phyloP scores from a whole-genome alignment of 129 eudicot species.

The Oenanthe sinensis region DNA sequence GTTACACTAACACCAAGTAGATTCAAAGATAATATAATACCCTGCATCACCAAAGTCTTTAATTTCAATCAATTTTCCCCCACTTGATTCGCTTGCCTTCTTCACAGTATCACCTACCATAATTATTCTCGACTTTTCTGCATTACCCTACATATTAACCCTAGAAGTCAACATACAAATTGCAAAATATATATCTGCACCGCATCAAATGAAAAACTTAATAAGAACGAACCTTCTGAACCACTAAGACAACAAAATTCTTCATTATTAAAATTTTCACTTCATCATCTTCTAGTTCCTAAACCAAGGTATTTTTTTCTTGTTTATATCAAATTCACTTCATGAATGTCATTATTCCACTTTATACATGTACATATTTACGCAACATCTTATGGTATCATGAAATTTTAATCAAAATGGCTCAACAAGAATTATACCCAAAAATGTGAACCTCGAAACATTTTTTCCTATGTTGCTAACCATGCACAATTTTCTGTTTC shows the following conservation, averaged over 20 bases:
- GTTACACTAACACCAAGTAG: not conserved
- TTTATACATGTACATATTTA: not conserved
- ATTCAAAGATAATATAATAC: conserved; percentile 30
- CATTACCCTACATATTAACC: conserved; percentile 67
- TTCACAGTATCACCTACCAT: conserved; percentile 98
- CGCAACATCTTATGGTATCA: not conserved
- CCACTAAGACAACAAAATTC: not conserved
- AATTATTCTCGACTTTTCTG: conserved; percentile 89
- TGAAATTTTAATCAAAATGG: not conserved
- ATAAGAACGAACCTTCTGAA: not conserved
- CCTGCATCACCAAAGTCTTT: conserved; percentile 89
- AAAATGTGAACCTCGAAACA: not conserved
- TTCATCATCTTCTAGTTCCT: not conserved
- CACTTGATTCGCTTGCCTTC: conserved; percentile 83
- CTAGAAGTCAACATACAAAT: not conserved
- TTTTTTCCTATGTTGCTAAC: not conserved
- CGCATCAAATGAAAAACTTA: not conserved
- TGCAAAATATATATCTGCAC: not conserved
- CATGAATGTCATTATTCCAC: not conserved
- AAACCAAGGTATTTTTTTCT: not conserved
- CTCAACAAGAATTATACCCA: not conserved
- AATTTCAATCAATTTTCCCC: conserved; percentile 67
- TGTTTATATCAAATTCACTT: not conserved
- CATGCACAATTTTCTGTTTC: not conserved
- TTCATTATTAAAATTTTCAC: not conserved